These are phyloP conservation scores for Diaporthe sp. DNA, from an alignment of 2,329 filamentous ascomycete species.

Conservation along the genomic window DNA sequence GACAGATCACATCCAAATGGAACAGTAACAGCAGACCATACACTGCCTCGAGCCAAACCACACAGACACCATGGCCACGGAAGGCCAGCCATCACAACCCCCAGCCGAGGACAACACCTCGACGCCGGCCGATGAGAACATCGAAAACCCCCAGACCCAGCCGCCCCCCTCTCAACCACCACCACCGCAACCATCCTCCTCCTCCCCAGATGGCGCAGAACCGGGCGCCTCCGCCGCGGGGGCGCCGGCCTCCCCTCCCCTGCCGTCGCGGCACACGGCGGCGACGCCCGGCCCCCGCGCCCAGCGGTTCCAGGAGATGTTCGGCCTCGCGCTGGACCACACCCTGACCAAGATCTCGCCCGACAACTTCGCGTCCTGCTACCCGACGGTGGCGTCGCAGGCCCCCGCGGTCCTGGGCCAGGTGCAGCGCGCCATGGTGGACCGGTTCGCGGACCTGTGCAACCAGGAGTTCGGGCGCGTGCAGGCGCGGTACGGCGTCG, in stretches of 20 bases:
- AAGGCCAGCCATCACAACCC: conserved; percentile 31
- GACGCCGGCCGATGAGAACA: conserved; percentile 8
- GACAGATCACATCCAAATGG: not conserved
- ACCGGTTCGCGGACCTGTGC: conserved; percentile 67
- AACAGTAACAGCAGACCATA: not conserved
- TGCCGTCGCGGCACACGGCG: conserved; percentile 58
- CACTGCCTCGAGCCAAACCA: not conserved
- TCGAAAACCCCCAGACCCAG: conserved; percentile 22
- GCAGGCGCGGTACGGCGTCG: conserved; percentile 64
- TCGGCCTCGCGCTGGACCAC: conserved; percentile 64
- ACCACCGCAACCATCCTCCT: conserved; percentile 8
- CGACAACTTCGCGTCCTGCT: conserved; percentile 72
- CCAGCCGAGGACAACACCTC: conserved; percentile 12
- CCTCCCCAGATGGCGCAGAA: conserved; percentile 19
- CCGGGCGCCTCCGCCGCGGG: too few species aligned
- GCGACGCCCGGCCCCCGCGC: conserved; percentile 70
- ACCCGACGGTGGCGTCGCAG: conserved; percentile 69
- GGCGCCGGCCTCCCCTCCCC: conserved; percentile 53
- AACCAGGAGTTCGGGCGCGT: conserved; percentile 71
- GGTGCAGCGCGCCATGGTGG: conserved; percentile 72
- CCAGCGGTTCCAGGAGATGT: conserved; percentile 66
- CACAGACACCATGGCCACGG: conserved; percentile 34
- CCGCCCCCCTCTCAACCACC: not conserved
- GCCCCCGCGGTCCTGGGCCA: conserved; percentile 66
- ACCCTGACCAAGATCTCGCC: conserved; percentile 70